Conservation (phyloP, 371 early-diverging fungal genomes). For the Syncephalastrum contaminatum region DNA sequence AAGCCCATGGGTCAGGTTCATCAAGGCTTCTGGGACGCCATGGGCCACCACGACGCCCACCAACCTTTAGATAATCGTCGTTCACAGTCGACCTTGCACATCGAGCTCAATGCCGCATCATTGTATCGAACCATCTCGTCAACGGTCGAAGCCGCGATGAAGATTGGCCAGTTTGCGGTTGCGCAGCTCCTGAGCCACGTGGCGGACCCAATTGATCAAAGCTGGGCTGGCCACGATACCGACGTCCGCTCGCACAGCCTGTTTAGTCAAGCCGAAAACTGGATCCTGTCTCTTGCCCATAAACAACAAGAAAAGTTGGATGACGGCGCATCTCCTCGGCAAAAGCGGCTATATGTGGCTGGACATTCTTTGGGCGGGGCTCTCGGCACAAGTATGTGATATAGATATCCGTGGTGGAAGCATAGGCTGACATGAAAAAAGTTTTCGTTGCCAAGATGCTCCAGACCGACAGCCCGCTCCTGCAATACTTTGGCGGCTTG, state of each 20-base stretch:
- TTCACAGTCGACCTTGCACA: constrained; percentile 22
- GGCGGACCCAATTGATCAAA: constrained; percentile 44
- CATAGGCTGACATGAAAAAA: constrained; percentile 3
- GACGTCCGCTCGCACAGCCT: constrained; percentile 37
- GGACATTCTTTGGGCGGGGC: constrained; percentile 51
- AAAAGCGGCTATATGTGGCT: constrained; percentile 40
- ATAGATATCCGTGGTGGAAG: not conserved
- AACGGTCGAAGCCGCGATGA: constrained; percentile 29
- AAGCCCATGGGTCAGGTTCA: constrained; percentile 56
- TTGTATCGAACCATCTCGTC: constrained; percentile 38
- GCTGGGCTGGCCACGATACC: constrained; percentile 36
- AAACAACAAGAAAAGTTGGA: constrained; percentile 1
- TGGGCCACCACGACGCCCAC: constrained; percentile 40
- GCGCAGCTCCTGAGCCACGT: constrained; percentile 37
- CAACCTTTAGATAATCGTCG: constrained; percentile 9
- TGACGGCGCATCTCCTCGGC: not conserved
- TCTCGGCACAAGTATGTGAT: constrained; percentile 42
- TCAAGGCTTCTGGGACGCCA: constrained; percentile 60
- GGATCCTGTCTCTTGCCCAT: constrained; percentile 29
- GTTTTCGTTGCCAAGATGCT: constrained; percentile 63
- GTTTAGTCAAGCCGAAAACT: constrained; percentile 41
- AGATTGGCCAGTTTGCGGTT: constrained; percentile 28
- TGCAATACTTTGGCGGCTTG: constrained; percentile 54
- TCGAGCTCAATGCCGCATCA: constrained; percentile 38
- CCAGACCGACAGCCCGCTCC: constrained; percentile 51